Conservation (phyloP, 345 rosid species). For the Populus davidiana region DNA sequence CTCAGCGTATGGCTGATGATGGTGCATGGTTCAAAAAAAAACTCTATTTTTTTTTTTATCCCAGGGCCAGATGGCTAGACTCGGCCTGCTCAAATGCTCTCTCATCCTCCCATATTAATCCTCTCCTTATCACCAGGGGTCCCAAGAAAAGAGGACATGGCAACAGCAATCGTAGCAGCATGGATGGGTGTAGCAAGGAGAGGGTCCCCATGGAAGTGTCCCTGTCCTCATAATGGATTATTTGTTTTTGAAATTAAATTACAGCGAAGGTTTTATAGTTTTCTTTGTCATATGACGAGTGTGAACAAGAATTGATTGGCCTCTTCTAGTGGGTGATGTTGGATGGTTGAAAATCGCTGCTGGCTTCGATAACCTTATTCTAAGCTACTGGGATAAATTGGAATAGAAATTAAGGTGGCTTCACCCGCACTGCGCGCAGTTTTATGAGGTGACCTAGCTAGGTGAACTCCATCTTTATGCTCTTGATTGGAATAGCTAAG, state of each 20-base stretch:
- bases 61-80: too few species aligned
- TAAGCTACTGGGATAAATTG: too few species aligned
- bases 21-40: too few species aligned
- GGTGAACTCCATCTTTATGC: too few species aligned
- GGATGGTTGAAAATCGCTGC: slow-evolving; percentile 24
- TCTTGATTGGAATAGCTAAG: too few species aligned
- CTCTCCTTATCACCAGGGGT: slow-evolving; percentile 3
- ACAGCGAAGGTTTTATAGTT: background rate
- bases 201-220: background rate
- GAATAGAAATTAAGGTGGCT: too few species aligned
- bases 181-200: slow-evolving; percentile 8
- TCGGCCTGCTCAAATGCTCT: too few species aligned
- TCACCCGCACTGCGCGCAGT: too few species aligned
- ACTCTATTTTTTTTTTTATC: too few species aligned
- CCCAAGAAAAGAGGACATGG: slow-evolving; percentile 57
- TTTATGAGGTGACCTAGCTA: too few species aligned
- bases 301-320: slow-evolving; percentile 22
- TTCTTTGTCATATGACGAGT: slow-evolving; percentile 5
- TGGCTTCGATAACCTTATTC: slow-evolving; percentile 21
- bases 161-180: slow-evolving; percentile 33
- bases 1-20: slow-evolving; percentile 42
- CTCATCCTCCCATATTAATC: too few species aligned
- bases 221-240: background rate
- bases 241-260: background rate
- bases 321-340: slow-evolving; percentile 29